phyloP scores from a whole-genome alignment of 352 stramenopile species.

The Pythium oligandrum region DNA sequence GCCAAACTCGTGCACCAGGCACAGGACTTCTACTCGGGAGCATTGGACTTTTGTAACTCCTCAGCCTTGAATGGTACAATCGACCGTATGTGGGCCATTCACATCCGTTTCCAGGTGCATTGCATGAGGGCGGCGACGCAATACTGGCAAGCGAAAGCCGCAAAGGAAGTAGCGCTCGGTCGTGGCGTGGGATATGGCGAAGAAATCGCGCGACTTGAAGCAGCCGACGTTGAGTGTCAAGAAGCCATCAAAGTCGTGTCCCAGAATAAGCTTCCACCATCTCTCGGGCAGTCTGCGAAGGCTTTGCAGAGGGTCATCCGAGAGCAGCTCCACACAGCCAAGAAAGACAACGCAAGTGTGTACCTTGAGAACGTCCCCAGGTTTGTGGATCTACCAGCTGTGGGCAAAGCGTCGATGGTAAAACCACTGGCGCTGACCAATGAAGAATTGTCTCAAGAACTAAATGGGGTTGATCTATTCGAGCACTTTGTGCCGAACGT shows the following conservation, averaged over 20 bases:
- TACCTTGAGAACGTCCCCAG: constrained; percentile 76
- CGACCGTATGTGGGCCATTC: constrained; percentile 58
- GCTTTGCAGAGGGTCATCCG: constrained; percentile 51
- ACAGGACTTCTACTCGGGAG: constrained; percentile 54
- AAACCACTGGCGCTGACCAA: constrained; percentile 38
- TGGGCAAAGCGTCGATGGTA: constrained; percentile 71
- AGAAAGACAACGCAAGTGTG: constrained; percentile 79
- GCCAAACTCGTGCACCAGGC: constrained; percentile 79
- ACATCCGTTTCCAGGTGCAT: constrained; percentile 64
- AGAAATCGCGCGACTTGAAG: constrained; percentile 61
- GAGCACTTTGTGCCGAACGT: constrained; percentile 59
- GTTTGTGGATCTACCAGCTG: constrained; percentile 38
- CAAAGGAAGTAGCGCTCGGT: constrained; percentile 47
- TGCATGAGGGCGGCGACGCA: constrained; percentile 72
- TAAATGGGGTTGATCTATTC: constrained; percentile 60
- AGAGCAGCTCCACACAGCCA: constrained; percentile 48
- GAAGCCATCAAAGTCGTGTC: constrained; percentile 54
- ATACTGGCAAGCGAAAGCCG: constrained; percentile 71
- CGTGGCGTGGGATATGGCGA: constrained; percentile 67
- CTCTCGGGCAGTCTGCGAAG: constrained; percentile 48
- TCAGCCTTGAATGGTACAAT: constrained; percentile 41
- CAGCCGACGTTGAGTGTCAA: constrained; percentile 45
- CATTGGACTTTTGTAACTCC: constrained; percentile 54
- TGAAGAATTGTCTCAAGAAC: constrained; percentile 50
- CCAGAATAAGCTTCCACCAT: constrained; percentile 55